A percentile compares a stretch with the other conserved stretches of the same genome.
Evolutionary conservation across 257 asterid genomes (phyloP).

Genomic region (Cordia subcordata): DNA sequence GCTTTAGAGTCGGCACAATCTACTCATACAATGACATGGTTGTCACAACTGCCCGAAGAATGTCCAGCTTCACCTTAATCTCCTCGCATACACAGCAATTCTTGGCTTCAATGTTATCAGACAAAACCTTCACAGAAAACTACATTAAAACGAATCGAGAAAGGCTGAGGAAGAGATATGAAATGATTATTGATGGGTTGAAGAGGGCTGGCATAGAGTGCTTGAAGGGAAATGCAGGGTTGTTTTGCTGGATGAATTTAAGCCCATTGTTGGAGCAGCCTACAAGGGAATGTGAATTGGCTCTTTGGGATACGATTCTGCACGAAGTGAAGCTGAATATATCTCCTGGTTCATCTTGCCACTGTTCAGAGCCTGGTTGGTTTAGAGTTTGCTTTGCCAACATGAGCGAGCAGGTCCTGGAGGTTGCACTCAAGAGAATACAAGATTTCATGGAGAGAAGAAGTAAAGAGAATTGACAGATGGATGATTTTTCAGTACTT

Average conservation of each 20-base stretch:
- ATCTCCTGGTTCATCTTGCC: constrained; percentile 53
- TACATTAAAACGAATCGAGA: constrained; percentile 31
- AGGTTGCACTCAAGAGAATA: constrained; percentile 40
- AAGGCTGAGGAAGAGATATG: constrained; percentile 26
- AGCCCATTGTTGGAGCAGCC: constrained; percentile 28
- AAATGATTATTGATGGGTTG: constrained; percentile 28
- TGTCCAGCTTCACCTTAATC: constrained; percentile 47
- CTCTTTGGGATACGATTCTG: constrained; percentile 31
- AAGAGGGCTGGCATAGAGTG: constrained; percentile 30
- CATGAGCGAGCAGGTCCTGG: constrained; percentile 37
- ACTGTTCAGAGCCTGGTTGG: constrained; percentile 54
- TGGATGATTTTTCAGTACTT: background rate
- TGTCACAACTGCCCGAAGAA: constrained; percentile 42
- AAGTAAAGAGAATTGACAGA: background rate
- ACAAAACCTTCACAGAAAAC: constrained; percentile 20
- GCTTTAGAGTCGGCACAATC: constrained; percentile 44
- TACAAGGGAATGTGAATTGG: constrained; percentile 33
- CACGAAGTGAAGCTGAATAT: constrained; percentile 35
- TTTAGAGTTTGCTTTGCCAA: constrained; percentile 51
- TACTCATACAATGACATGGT: constrained; percentile 42
- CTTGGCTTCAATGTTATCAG: constrained; percentile 33
- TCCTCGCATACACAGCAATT: constrained; percentile 49
- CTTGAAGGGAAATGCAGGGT: constrained; percentile 40
- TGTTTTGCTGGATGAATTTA: constrained; percentile 51
- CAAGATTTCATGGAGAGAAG: constrained; percentile 35